phyloP scores from a whole-genome alignment of 768 basidiomycete species.

The Naematelia aurantialba region DNA sequence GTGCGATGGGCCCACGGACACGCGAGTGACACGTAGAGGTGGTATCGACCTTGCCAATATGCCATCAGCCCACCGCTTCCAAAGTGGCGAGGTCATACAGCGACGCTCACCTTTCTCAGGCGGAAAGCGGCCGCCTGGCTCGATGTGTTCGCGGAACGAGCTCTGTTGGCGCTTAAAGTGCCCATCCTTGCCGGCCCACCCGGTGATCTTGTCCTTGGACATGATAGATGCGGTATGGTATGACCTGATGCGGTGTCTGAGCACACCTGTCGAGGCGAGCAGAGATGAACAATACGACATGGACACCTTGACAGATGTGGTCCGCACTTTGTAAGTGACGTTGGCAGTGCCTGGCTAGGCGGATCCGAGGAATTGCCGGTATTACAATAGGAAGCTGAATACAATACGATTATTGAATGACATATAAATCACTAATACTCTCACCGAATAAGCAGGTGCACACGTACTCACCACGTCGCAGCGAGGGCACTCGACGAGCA shows the following conservation, averaged over 20 bases:
- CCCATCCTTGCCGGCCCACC: slow-evolving; percentile 60
- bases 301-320: too few species aligned
- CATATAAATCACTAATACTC: too few species aligned
- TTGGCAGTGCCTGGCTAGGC: background rate
- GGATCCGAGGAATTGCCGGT: too few species aligned
- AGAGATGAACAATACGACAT: background rate
- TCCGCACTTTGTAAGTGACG: too few species aligned
- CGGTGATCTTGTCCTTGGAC: slow-evolving; percentile 52
- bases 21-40: slow-evolving; percentile 80
- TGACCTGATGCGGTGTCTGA: too few species aligned
- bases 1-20: slow-evolving; percentile 89
- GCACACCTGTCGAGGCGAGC: too few species aligned
- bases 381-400: too few species aligned
- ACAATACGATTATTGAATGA: too few species aligned
- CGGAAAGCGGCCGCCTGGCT: slow-evolving; percentile 61
- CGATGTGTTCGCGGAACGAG: slow-evolving; percentile 59
- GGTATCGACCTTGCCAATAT: slow-evolving; percentile 80
- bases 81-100: background rate
- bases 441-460: too few species aligned
- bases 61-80: slow-evolving; percentile 5
- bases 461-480: too few species aligned
- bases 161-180: slow-evolving; percentile 62
- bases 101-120: slow-evolving; percentile 68
- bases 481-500: too few species aligned
- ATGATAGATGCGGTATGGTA: too few species aligned